These are phyloP conservation scores for Tricholoma sp. DNA, from an alignment of 768 basidiomycete species.

Conservation along the genomic window DNA sequence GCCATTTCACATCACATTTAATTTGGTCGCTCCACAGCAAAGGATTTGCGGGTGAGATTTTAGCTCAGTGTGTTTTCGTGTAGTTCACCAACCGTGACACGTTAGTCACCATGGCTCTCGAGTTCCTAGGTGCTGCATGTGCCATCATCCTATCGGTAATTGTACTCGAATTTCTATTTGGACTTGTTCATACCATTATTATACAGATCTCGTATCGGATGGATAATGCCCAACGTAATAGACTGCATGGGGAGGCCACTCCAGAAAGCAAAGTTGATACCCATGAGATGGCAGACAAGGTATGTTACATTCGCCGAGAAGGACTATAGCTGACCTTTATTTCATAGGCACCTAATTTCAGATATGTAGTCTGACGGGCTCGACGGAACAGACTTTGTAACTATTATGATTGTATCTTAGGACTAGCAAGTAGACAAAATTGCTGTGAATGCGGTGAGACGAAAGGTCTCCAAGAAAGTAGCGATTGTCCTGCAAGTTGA, in stretches of 20 bases:
- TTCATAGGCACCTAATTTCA: constrained; percentile 53
- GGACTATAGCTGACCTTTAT: background rate
- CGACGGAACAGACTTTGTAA: background rate
- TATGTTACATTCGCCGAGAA: constrained; percentile 17
- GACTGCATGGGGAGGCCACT: constrained; percentile 44
- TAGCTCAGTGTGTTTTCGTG: background rate
- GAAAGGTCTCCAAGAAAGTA: too few relatives aligned
- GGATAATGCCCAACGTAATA: constrained; percentile 56
- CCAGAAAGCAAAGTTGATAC: constrained; percentile 52
- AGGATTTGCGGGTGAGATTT: constrained; percentile 49
- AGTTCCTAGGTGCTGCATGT: constrained; percentile 52
- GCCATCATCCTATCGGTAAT: constrained; percentile 47
- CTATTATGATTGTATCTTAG: background rate
- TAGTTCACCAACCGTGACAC: constrained; percentile 5
- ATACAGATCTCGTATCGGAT: constrained; percentile 54
- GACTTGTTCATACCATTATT: background rate
- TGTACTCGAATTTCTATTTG: background rate
- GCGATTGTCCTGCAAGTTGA: too few relatives aligned
- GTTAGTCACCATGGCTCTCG: constrained; percentile 44
- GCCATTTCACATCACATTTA: background rate
- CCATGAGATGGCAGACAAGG: constrained; percentile 61
- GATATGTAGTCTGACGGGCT: constrained; percentile 40
- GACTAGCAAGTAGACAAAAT: too few relatives aligned
- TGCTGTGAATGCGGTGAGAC: too few relatives aligned
- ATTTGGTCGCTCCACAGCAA: constrained; percentile 29